Evolutionary conservation across 305 asterid genomes (phyloP).

Genomic region (Plantago lanceolata): DNA sequence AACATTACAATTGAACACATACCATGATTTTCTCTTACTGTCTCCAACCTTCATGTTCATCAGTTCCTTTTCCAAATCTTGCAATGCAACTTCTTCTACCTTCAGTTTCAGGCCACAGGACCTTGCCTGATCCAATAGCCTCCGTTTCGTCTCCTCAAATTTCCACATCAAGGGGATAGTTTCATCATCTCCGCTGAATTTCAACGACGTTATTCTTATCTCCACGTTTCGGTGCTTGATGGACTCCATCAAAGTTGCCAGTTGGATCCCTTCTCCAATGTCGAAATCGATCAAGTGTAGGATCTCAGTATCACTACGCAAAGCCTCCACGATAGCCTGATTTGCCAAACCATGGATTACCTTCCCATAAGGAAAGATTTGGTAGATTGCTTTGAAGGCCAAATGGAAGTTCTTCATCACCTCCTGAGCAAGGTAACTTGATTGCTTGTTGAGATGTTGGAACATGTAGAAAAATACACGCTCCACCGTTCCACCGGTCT

Average conservation of each 20-base stretch:
- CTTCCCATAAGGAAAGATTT: conserved; percentile 4
- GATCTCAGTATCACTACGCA: conserved; percentile 3
- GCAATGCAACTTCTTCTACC: conserved; percentile 4
- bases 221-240: neutral
- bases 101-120: neutral
- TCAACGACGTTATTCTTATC: neutral
- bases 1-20: conserved; percentile 8
- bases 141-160: conserved; percentile 4
- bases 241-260: conserved; percentile 1
- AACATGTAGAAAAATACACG: conserved; percentile 12
- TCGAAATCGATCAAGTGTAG: conserved; percentile 8
- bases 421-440: neutral
- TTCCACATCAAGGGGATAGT: neutral
- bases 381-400: conserved; percentile 2
- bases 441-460: conserved; percentile 5
- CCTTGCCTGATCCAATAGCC: conserved; percentile 6
- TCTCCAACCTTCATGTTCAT: neutral
- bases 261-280: conserved; percentile 3
- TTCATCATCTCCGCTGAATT: neutral
- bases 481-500: neutral
- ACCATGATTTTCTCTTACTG: neutral
- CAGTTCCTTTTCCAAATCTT: neutral
- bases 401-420: neutral
- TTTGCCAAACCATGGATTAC: neutral
- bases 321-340: neutral